A percentile compares a stretch with the other conserved stretches of the same genome.
phyloP scores from a whole-genome alignment of 257 asterid genomes.

The Coffea canephora region DNA sequence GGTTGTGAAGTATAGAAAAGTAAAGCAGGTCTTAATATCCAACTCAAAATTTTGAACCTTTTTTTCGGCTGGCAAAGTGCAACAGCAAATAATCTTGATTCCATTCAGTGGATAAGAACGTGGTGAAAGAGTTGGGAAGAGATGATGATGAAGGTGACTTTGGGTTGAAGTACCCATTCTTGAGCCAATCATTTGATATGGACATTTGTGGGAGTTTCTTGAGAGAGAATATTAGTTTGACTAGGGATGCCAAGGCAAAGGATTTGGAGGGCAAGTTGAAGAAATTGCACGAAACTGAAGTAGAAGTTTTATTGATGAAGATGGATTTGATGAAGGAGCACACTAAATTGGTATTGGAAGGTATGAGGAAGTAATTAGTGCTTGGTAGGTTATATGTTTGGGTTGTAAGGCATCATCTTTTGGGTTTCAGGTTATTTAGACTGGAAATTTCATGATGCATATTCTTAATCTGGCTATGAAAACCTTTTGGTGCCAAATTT shows the following conservation, averaged over 20 bases:
- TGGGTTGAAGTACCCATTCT: slow-evolving; percentile 34
- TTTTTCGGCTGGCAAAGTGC: too few species aligned
- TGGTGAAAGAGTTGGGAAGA: neutral
- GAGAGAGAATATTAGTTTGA: slow-evolving; percentile 34
- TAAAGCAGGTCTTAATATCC: too few species aligned
- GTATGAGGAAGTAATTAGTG: slow-evolving; percentile 17
- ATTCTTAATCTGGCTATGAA: too few species aligned
- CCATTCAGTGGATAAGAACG: neutral
- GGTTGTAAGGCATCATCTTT: neutral
- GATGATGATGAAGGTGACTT: slow-evolving; percentile 22
- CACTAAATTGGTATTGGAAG: slow-evolving; percentile 31
- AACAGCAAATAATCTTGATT: too few species aligned
- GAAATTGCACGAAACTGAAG: slow-evolving; percentile 35
- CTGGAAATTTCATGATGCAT: too few species aligned
- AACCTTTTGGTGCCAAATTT: too few species aligned
- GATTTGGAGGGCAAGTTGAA: slow-evolving; percentile 56
- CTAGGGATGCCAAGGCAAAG: slow-evolving; percentile 45
- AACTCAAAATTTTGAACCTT: too few species aligned
- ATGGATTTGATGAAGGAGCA: slow-evolving; percentile 39
- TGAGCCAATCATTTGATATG: slow-evolving; percentile 28
- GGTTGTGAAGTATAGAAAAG: too few species aligned
- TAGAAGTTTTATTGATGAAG: slow-evolving; percentile 25
- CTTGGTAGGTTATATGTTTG: too few species aligned
- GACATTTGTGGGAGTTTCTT: neutral
- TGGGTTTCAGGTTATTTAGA: neutral